phyloP scores from a whole-genome alignment of 2,329 filamentous ascomycete genomes.

The Aspergillus puulaauensis region DNA sequence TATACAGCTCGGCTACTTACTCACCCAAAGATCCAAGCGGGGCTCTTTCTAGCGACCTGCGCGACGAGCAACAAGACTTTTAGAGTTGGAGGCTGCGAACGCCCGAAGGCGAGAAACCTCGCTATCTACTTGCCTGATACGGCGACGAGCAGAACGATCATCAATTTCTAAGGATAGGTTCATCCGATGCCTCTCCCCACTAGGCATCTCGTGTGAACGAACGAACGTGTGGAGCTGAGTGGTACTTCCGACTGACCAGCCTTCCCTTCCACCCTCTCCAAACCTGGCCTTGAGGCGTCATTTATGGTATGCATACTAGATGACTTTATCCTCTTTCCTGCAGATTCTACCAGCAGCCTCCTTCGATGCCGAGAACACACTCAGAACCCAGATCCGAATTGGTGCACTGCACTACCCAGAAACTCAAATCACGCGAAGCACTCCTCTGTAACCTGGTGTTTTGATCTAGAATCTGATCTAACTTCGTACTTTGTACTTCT shows the following conservation, averaged over 20 bases:
- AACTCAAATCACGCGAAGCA: not conserved
- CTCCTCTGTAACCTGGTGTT: not conserved
- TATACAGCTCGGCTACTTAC: not conserved
- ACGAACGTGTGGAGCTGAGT: not conserved
- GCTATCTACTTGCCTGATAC: not conserved
- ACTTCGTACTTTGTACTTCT: not conserved
- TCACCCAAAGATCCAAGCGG: not conserved
- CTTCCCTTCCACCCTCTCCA: not conserved
- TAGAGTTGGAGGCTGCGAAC: not conserved
- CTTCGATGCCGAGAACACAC: not conserved
- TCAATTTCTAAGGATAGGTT: not conserved
- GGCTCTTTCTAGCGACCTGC: not conserved
- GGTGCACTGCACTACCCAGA: not conserved
- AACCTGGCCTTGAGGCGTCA: not conserved
- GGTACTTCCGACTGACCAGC: not conserved
- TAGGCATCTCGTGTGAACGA: not conserved
- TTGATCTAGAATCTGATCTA: not conserved
- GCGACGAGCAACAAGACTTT: not conserved
- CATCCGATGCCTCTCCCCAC: not conserved
- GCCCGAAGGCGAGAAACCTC: not conserved
- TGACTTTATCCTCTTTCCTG: not conserved
- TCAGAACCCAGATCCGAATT: not conserved
- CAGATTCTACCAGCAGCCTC: not conserved
- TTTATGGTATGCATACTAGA: not conserved
- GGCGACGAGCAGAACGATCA: conserved; percentile 1